Percentiles rank a stretch among this genome's conserved stretches.
Conservation (phyloP, 495 filamentous ascomycete species). For the Aspergillus haitiensis region DNA sequence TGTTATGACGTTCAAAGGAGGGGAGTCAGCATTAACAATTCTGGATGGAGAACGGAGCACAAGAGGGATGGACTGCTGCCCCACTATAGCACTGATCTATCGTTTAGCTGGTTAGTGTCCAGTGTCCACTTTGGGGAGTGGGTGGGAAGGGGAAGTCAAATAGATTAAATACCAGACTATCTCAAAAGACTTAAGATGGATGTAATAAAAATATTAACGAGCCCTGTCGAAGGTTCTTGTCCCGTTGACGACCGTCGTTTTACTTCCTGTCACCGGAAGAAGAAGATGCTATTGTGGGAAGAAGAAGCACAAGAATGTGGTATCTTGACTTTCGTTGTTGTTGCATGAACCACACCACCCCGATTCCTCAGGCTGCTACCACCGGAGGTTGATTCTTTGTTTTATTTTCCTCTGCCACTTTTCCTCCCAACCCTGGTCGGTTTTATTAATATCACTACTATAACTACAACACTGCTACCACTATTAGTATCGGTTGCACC, state of each 20-base stretch:
- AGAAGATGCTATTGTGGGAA: conserved; percentile 1
- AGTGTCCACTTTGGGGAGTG: conserved; percentile 19
- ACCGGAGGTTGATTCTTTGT: no score
- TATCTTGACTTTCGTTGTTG: neutral
- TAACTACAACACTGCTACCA: no score
- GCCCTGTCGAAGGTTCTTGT: no score
- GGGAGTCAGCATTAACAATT: conserved; percentile 7
- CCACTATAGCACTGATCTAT: conserved; percentile 25
- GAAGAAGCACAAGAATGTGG: neutral
- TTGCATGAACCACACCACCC: conserved; percentile 2
- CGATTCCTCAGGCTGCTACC: no score
- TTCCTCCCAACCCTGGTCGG: neutral
- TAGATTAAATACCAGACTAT: conserved; percentile 21
- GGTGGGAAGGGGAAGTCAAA: conserved; percentile 20
- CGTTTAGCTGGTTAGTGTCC: conserved; percentile 14
- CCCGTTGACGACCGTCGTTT: no score
- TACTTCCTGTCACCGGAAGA: neutral
- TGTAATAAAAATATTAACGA: neutral
- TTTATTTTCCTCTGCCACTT: neutral
- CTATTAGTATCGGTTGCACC: neutral
- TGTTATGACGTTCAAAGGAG: conserved; percentile 16
- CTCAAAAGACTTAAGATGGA: neutral
- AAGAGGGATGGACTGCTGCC: conserved; percentile 16
- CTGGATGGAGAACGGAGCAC: conserved; percentile 13
- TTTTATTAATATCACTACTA: neutral